Percentiles rank a stretch among this genome's conserved stretches.
Conservation (phyloP, 2,329 filamentous ascomycete genomes). For the Teratosphaeria destructans region DNA sequence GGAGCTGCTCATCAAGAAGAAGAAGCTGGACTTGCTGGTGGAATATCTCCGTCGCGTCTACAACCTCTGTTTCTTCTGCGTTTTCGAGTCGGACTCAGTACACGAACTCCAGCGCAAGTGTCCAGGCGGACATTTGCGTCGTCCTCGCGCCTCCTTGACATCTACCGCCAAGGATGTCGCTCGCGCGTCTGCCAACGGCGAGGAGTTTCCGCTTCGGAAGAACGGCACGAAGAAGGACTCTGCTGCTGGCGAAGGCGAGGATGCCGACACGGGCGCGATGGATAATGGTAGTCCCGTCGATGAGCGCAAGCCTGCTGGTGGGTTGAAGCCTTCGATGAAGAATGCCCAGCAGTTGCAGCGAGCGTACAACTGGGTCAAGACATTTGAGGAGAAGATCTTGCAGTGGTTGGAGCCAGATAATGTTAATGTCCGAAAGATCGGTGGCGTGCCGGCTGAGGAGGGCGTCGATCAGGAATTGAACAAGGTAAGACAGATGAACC, state of each 20-base stretch:
- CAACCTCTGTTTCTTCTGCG: conserved; percentile 99
- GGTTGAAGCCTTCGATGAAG: conserved; percentile 50
- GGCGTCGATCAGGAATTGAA: conserved; percentile 74
- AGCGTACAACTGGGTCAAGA: conserved; percentile 98
- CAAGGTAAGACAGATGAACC: conserved; percentile 39
- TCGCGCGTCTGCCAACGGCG: conserved; percentile 69
- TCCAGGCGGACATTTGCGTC: conserved; percentile 89
- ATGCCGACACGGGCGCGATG: conserved; percentile 33
- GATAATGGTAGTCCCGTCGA: conserved; percentile 40
- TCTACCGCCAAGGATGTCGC: conserved; percentile 76
- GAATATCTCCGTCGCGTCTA: conserved; percentile 94
- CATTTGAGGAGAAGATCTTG: conserved; percentile 91
- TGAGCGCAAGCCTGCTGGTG: conserved; percentile 50
- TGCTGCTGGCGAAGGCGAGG: conserved; percentile 46
- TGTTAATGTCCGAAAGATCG: conserved; percentile 79
- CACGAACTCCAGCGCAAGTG: conserved; percentile 95
- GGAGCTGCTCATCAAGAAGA: conserved; percentile 83
- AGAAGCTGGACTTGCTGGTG: conserved; percentile 88
- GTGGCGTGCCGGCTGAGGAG: conserved; percentile 77
- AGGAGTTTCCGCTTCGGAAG: conserved; percentile 68
- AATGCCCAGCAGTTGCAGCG: conserved; percentile 84
- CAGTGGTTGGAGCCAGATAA: conserved; percentile 86
- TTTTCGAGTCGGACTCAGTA: conserved; percentile 94
- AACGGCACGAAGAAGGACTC: conserved; percentile 39
- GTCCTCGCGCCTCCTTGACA: conserved; percentile 76